phyloP scores from a whole-genome alignment of 371 early-diverging fungal genomes.

The Syncephalastrum contaminatum region DNA sequence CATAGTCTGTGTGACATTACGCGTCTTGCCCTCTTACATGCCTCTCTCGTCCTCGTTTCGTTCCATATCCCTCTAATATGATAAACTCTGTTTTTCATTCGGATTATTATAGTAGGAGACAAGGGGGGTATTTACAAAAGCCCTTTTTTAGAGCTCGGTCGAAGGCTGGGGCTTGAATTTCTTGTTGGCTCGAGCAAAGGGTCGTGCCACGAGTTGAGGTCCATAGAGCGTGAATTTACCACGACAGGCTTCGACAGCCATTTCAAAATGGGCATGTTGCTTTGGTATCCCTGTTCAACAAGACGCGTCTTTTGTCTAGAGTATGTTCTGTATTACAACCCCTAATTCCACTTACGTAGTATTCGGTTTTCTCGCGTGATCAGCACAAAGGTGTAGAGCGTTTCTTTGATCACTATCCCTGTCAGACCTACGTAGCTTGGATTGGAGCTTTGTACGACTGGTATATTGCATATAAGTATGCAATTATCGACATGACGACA shows the following conservation, averaged over 20 bases:
- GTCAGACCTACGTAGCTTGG: conserved; percentile 73
- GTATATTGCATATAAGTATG: conserved; percentile 1
- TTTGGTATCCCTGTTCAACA: conserved; percentile 72
- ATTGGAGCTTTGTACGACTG: conserved; percentile 78
- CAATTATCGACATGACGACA: conserved; percentile 9
- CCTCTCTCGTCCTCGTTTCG: not conserved
- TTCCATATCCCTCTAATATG: not conserved
- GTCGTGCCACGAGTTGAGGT: conserved; percentile 70
- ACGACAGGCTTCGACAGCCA: conserved; percentile 40
- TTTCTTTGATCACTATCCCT: conserved; percentile 90
- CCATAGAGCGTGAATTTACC: conserved; percentile 74
- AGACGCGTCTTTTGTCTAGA: not conserved
- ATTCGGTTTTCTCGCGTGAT: conserved; percentile 67
- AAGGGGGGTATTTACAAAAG: no score
- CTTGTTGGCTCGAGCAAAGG: conserved; percentile 78
- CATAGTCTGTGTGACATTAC: no score
- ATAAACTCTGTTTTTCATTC: conserved; percentile 2
- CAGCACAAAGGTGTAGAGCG: conserved; percentile 82
- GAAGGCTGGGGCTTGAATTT: conserved; percentile 87
- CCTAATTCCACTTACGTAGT: conserved; percentile 49
- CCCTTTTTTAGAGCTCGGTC: conserved; percentile 60
- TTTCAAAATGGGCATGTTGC: conserved; percentile 66
- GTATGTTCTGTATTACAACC: not conserved
- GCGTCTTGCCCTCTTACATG: not conserved
- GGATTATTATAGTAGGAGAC: not conserved